Evolutionary conservation across 2,329 filamentous ascomycete genomes (phyloP).

Genomic region (Orbilia oligospora): DNA sequence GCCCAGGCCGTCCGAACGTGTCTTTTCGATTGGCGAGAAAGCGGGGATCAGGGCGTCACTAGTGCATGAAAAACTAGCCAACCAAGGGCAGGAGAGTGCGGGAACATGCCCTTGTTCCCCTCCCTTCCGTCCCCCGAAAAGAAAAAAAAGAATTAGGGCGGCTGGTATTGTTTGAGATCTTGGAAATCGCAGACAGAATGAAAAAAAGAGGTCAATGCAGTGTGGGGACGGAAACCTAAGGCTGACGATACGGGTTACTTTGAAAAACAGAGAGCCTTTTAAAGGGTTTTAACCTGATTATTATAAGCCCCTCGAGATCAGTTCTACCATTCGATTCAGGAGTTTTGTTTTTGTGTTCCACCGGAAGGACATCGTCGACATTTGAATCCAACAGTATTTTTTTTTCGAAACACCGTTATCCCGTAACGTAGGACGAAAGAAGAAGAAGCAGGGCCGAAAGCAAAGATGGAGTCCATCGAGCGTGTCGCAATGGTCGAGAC

Average conservation of each 20-base stretch:
- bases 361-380: neutral
- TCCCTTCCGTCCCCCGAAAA: constrained; percentile 29
- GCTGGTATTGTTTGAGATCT: constrained; percentile 43
- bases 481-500: constrained; percentile 59
- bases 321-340: constrained; percentile 3
- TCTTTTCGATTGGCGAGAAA: constrained; percentile 53
- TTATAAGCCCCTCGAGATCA: constrained; percentile 32
- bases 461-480: constrained; percentile 58
- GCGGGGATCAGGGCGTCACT: constrained; percentile 39
- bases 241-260: constrained; percentile 1
- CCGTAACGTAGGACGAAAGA: constrained; percentile 13
- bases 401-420: neutral
- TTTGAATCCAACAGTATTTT: neutral
- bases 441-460: constrained; percentile 2
- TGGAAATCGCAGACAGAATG: constrained; percentile 20
- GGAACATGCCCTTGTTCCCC: constrained; percentile 31
- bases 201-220: neutral
- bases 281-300: constrained; percentile 15
- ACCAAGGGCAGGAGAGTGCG: constrained; percentile 45
- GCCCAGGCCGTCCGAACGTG: constrained; percentile 30
- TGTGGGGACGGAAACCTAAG: constrained; percentile 11
- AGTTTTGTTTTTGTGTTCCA: constrained; percentile 1
- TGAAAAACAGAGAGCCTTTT: neutral
- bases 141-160: constrained; percentile 41
- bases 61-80: constrained; percentile 46